A percentile compares a stretch with the other conserved stretches of the same genome.
These are phyloP conservation scores for Aphanomyces cochlioides DNA, from an alignment of 352 stramenopile species.

Conservation along the genomic window DNA sequence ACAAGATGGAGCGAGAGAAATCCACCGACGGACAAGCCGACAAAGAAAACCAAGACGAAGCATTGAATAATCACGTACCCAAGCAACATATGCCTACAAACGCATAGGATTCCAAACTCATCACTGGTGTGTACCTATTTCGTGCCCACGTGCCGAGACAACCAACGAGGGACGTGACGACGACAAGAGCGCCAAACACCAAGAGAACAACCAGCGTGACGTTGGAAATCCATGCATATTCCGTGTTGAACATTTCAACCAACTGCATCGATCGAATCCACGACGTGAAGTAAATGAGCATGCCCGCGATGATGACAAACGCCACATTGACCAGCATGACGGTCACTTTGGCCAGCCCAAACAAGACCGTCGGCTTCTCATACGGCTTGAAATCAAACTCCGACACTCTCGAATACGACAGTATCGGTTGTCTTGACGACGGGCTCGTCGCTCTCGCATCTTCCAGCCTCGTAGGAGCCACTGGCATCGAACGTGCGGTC, in stretches of 20 bases:
- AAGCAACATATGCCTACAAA: conserved; percentile 41
- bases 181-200: conserved; percentile 62
- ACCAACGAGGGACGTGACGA: conserved; percentile 56
- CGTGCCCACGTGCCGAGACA: conserved; percentile 70
- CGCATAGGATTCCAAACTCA: neutral
- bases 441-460: too few relatives aligned
- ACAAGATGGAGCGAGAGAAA: conserved; percentile 54
- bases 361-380: conserved; percentile 16
- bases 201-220: conserved; percentile 69
- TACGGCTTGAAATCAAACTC: neutral
- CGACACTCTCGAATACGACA: too few relatives aligned
- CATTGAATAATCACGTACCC: conserved; percentile 67
- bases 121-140: conserved; percentile 47
- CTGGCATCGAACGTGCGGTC: too few relatives aligned
- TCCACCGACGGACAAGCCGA: conserved; percentile 57
- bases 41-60: conserved; percentile 60
- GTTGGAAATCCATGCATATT: conserved; percentile 70
- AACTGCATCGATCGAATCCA: conserved; percentile 66
- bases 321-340: conserved; percentile 82
- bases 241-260: conserved; percentile 67
- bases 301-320: conserved; percentile 69
- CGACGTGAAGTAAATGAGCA: conserved; percentile 76
- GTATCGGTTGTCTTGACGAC: too few relatives aligned
- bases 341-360: conserved; percentile 61
- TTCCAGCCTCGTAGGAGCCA: too few relatives aligned